Percentiles rank a stretch among this genome's conserved stretches.
Evolutionary conservation across 2,329 filamentous ascomycete genomes (phyloP).

Genomic region (Monilinia aucupariae): DNA sequence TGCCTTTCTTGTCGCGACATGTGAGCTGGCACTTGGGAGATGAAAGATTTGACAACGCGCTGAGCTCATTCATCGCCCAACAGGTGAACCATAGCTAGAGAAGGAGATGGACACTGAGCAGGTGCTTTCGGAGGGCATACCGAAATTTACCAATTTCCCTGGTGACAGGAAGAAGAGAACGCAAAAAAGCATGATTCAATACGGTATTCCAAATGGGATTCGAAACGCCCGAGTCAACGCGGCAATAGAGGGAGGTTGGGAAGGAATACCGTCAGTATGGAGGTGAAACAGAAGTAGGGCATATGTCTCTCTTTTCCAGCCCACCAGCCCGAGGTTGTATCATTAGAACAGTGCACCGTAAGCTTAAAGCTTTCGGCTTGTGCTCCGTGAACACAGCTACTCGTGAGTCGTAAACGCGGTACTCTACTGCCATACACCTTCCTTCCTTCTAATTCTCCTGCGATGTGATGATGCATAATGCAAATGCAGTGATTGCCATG

Average conservation of each 20-base stretch:
- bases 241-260: constrained; percentile 7
- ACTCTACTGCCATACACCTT: background rate
- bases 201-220: background rate
- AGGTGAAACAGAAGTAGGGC: background rate
- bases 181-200: background rate
- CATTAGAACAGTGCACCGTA: background rate
- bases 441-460: background rate
- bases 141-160: background rate
- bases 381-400: no score
- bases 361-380: background rate
- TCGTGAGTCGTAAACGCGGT: background rate
- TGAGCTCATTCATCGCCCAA: background rate
- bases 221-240: background rate
- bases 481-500: background rate
- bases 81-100: background rate
- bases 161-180: background rate
- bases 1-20: background rate
- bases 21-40: constrained; percentile 1
- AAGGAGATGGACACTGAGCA: background rate
- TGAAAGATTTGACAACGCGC: background rate
- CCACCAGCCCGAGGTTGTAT: background rate
- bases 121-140: background rate
- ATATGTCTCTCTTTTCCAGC: constrained; percentile 2
- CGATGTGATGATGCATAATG: background rate
- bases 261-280: background rate